Percentiles rank a stretch among this genome's conserved stretches.
Conservation (phyloP, 2,329 filamentous ascomycete genomes). For the Calonectria multiphialidica region DNA sequence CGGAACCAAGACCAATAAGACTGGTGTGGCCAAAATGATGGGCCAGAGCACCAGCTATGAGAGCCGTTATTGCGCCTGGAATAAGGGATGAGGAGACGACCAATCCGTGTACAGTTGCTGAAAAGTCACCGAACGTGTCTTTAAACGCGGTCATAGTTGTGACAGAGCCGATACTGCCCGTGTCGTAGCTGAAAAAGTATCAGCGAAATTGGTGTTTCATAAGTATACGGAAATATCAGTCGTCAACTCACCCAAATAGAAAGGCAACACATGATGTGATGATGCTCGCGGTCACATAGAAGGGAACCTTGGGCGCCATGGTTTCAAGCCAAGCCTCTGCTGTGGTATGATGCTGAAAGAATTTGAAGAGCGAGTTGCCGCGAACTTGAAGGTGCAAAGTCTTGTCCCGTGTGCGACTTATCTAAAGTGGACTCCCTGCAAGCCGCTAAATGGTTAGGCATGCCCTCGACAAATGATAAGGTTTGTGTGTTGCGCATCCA, state of each 20-base stretch:
- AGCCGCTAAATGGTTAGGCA: slow-evolving; percentile 8
- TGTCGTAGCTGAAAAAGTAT: slow-evolving; percentile 43
- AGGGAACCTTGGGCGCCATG: slow-evolving; percentile 34
- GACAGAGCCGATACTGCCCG: slow-evolving; percentile 69
- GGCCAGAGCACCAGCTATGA: slow-evolving; percentile 68
- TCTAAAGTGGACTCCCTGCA: slow-evolving; percentile 22
- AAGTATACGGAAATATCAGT: rapidly evolving
- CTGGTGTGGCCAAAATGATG: slow-evolving; percentile 65
- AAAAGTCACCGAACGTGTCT: slow-evolving; percentile 62
- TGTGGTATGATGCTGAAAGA: background rate
- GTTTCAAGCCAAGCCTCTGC: background rate
- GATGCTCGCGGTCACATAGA: slow-evolving; percentile 46
- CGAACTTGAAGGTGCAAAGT: slow-evolving; percentile 3
- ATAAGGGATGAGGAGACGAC: slow-evolving; percentile 72
- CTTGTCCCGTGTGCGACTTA: slow-evolving; percentile 19
- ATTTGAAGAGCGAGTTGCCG: background rate
- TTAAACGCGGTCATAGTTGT: slow-evolving; percentile 68
- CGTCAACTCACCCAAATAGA: slow-evolving; percentile 45
- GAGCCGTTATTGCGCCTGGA: slow-evolving; percentile 69
- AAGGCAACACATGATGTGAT: slow-evolving; percentile 47
- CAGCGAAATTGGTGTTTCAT: background rate
- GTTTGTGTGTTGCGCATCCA: slow-evolving; percentile 11
- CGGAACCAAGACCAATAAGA: slow-evolving; percentile 64
- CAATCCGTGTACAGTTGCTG: slow-evolving; percentile 68
- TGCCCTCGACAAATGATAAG: slow-evolving; percentile 24